Evolutionary conservation across 2,329 filamentous ascomycete species (phyloP).

Genomic region (Juglanconis juglandina): DNA sequence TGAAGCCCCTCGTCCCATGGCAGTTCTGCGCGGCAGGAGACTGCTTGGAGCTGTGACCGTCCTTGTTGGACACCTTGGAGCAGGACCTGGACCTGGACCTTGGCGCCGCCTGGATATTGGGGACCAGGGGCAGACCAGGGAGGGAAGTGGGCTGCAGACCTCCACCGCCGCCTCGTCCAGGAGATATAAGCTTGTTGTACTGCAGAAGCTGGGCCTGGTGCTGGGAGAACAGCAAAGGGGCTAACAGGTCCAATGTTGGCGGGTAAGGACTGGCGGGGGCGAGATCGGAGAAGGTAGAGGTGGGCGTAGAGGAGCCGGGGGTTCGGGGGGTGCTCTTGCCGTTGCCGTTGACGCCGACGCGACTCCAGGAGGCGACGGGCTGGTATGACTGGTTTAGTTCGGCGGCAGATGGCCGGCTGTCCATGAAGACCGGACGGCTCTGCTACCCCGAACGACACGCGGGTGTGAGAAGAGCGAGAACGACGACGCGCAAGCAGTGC

Average conservation of each 20-base stretch:
- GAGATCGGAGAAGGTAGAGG: slow-evolving; percentile 31
- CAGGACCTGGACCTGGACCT: slow-evolving; percentile 55
- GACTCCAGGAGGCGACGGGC: slow-evolving; percentile 37
- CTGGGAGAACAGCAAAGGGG: slow-evolving; percentile 57
- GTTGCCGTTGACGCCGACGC: slow-evolving; percentile 22
- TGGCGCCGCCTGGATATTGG: slow-evolving; percentile 53
- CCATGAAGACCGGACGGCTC: slow-evolving; percentile 40
- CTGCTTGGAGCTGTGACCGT: slow-evolving; percentile 41
- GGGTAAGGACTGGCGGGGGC: slow-evolving; percentile 22
- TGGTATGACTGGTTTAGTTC: slow-evolving; percentile 48
- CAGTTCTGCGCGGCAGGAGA: slow-evolving; percentile 47
- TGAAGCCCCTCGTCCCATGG: slow-evolving; percentile 63
- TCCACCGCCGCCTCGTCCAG: slow-evolving; percentile 46
- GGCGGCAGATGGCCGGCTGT: slow-evolving; percentile 47
- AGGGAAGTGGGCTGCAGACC: slow-evolving; percentile 55
- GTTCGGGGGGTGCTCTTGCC: slow-evolving; percentile 28
- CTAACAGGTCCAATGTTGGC: slow-evolving; percentile 48
- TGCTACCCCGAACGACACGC: slow-evolving; percentile 4
- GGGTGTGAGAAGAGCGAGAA: slow-evolving; percentile 9
- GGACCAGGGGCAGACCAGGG: slow-evolving; percentile 52
- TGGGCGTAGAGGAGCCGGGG: slow-evolving; percentile 29
- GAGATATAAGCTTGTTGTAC: slow-evolving; percentile 64
- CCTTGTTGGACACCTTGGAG: slow-evolving; percentile 58
- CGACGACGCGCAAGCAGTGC: background rate
- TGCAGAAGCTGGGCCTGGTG: slow-evolving; percentile 61